Percentiles rank a stretch among this genome's conserved stretches.
phyloP scores from a whole-genome alignment of 2,329 filamentous ascomycete genomes.

The Diaporthe ampelina region DNA sequence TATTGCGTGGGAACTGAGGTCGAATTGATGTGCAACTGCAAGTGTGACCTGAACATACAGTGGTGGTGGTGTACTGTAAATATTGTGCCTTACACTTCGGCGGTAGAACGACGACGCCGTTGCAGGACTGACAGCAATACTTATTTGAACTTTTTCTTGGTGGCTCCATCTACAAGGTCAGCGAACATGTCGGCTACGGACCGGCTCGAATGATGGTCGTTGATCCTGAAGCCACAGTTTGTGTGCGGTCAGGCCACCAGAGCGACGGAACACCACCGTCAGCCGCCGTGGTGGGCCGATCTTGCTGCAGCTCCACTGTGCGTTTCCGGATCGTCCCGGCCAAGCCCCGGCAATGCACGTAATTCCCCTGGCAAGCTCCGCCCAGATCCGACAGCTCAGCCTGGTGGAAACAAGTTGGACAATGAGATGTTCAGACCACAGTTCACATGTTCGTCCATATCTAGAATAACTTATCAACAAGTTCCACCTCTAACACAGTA shows the following conservation, averaged over 20 bases:
- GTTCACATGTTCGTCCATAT: background rate
- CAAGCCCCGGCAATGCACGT: constrained; percentile 25
- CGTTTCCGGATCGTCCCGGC: constrained; percentile 32
- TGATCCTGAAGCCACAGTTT: constrained; percentile 36
- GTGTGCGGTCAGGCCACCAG: constrained; percentile 32
- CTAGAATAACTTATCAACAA: background rate
- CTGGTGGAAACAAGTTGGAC: background rate
- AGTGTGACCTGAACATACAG: no score
- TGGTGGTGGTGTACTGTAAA: no score
- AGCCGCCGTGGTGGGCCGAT: constrained; percentile 37
- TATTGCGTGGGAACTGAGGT: background rate
- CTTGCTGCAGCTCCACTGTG: constrained; percentile 32
- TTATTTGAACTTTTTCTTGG: background rate
- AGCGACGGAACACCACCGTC: constrained; percentile 35
- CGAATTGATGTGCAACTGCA: background rate
- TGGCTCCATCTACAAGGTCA: constrained; percentile 5
- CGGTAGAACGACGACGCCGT: background rate
- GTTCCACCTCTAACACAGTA: background rate
- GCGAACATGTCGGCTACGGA: constrained; percentile 7
- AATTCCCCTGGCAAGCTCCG: background rate
- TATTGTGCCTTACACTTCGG: background rate
- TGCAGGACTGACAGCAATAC: background rate
- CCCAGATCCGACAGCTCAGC: constrained; percentile 1
- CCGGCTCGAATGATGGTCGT: constrained; percentile 35
- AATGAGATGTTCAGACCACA: constrained; percentile 7